These are phyloP conservation scores for Gossypium herbaceum DNA, from an alignment of 345 rosid species.

Conservation along the genomic window DNA sequence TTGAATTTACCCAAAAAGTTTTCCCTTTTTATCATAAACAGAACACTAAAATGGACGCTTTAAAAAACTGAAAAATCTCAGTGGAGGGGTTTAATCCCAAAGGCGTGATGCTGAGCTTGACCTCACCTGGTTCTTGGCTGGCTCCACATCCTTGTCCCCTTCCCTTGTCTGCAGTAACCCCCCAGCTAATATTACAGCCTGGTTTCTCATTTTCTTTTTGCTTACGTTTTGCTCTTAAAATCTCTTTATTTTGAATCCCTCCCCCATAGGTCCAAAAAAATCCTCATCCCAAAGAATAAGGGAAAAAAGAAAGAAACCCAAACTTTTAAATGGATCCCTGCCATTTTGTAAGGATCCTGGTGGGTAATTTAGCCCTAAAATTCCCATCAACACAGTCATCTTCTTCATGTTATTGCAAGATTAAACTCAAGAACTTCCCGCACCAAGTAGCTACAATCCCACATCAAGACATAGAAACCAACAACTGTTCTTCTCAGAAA, in stretches of 20 bases:
- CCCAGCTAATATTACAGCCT: constrained; percentile 72
- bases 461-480: constrained; percentile 1
- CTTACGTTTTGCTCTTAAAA: neutral
- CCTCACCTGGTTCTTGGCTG: neutral
- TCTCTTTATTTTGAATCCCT: constrained; percentile 11
- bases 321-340: constrained; percentile 79
- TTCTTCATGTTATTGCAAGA: constrained; percentile 51
- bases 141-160: neutral
- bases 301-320: no score
- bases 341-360: constrained; percentile 72
- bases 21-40: no score
- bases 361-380: constrained; percentile 69
- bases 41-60: neutral
- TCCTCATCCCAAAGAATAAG: neutral
- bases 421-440: constrained; percentile 54
- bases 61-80: neutral
- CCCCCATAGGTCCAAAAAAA: neutral
- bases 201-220: constrained; percentile 19
- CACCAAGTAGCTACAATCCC: constrained; percentile 43
- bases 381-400: constrained; percentile 36
- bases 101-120: neutral
- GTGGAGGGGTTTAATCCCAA: neutral
- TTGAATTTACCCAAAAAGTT: no score
- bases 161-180: neutral
- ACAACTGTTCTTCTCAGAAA: constrained; percentile 8